Evolutionary conservation across 140 eudicot genomes (phyloP), one percentile per base, ranked within the genome.

Genomic region (Erigeron philadelphicus): DNA sequence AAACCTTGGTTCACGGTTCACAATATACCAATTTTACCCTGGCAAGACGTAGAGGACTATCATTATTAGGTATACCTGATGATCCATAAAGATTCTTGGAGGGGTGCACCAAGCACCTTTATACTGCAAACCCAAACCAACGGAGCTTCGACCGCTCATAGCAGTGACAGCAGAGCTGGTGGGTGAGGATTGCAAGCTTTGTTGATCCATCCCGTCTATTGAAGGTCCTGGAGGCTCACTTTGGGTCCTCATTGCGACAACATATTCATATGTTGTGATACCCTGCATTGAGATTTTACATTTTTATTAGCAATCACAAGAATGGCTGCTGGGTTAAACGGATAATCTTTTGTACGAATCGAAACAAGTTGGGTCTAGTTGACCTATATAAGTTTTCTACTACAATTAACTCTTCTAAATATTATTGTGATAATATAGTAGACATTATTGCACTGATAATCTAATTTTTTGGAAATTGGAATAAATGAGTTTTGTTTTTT

Each of bases 71-170:
- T 8, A 44, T 86, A 91, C 98, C 98, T 86, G 98, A 60, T 88
- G 85, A 50, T 91, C 98, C 91, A 91, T 80, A 76, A 92, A 92
- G 69, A 92, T 82, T 74, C 98, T 77, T n/a, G 98, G 98, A 64
- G 98, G 98, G 55, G 98, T 92, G 68, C 98, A 92, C 96, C 96
- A 92, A 68, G 93, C 85, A 53, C 95, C 98, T 80, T 88, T 88
- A 77, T 84, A 81, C 31, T 92, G 96, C 74, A 85, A 71, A 60
- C 93, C 88, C 82, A 72, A 83, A 55, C 96, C 96, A 31, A 86
- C 80, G 5, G 96, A 92, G 78, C 96, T 92, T 61, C 91, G 60
- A 55, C 96, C 96, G 43, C 98, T 92, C 47, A 83, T 55, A 21
- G 83, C 96, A 42, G 98, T 92, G 46, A 86, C 88, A 44, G 92